Percentiles rank a stretch among this genome's conserved stretches.
phyloP scores from a whole-genome alignment of 805 yeast species.

The Barnettozyma siamensis region DNA sequence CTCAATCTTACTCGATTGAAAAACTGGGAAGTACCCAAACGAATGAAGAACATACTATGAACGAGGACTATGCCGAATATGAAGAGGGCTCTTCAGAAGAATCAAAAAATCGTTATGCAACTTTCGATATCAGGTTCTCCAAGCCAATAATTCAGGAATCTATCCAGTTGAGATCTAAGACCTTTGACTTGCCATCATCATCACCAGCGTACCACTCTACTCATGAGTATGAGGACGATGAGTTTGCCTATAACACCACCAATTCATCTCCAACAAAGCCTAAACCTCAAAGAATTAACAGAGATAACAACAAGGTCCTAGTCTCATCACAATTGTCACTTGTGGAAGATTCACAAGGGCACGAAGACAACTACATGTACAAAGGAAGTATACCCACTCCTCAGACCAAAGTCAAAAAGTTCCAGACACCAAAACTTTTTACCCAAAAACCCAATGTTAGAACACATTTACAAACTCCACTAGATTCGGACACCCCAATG shows the following conservation, averaged over 20 bases:
- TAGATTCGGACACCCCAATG: conserved; percentile 15
- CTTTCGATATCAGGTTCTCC: conserved; percentile 8
- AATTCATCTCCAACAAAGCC: conserved; percentile 9
- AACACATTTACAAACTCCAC: conserved; percentile 13
- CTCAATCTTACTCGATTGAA: background rate
- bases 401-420: conserved; percentile 7
- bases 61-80: conserved; percentile 1
- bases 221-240: background rate
- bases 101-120: conserved; percentile 2
- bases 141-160: conserved; percentile 11
- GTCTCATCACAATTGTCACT: conserved; percentile 2
- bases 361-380: conserved; percentile 4
- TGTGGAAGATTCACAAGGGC: conserved; percentile 10
- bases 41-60: conserved; percentile 6
- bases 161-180: conserved; percentile 12
- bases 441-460: background rate
- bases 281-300: background rate
- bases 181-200: conserved; percentile 12
- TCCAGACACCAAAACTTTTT: conserved; percentile 12
- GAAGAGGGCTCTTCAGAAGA: background rate
- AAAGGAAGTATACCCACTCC: conserved; percentile 11
- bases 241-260: background rate
- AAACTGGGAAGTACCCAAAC: conserved; percentile 6
- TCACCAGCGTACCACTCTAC: conserved; percentile 4
- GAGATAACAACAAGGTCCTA: conserved; percentile 1